A percentile compares a stretch with the other conserved stretches of the same genome.
These are phyloP conservation scores for Hyphopichia homilentoma DNA, from an alignment of 805 yeast genomes.

Conservation along the genomic window DNA sequence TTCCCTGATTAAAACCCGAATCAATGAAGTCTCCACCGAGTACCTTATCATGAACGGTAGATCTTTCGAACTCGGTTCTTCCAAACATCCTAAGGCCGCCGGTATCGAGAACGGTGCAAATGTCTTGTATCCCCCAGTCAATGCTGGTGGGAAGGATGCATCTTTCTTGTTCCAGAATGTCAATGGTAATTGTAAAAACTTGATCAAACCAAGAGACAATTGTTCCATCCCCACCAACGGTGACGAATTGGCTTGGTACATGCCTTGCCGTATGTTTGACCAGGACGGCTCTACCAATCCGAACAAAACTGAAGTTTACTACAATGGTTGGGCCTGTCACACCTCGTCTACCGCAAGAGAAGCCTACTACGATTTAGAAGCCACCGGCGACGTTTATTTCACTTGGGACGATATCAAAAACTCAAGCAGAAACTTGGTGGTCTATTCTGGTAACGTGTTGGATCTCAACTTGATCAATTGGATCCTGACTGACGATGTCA, in stretches of 20 bases:
- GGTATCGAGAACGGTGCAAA: slow-evolving; percentile 72
- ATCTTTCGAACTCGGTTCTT: slow-evolving; percentile 65
- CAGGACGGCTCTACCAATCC: slow-evolving; percentile 72
- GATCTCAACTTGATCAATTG: slow-evolving; percentile 76
- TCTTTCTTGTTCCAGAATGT: slow-evolving; percentile 86
- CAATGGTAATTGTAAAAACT: slow-evolving; percentile 80
- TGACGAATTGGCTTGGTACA: slow-evolving; percentile 84
- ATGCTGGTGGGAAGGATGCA: slow-evolving; percentile 87
- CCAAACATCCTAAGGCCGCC: slow-evolving; percentile 78
- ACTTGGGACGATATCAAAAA: slow-evolving; percentile 85
- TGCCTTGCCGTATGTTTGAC: slow-evolving; percentile 77
- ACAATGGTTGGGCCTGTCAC: slow-evolving; percentile 90
- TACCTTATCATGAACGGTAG: slow-evolving; percentile 78
- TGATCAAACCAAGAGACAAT: slow-evolving; percentile 66
- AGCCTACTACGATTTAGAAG: slow-evolving; percentile 56
- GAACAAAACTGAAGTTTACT: slow-evolving; percentile 59
- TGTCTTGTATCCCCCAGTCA: slow-evolving; percentile 75
- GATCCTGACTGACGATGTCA: slow-evolving; percentile 65
- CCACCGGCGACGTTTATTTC: slow-evolving; percentile 74
- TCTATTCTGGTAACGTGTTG: slow-evolving; percentile 83
- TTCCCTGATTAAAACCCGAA: slow-evolving; percentile 46
- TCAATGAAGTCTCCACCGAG: slow-evolving; percentile 56
- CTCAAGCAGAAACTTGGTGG: slow-evolving; percentile 71
- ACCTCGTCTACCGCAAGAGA: slow-evolving; percentile 67
- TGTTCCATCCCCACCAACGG: slow-evolving; percentile 64